Conservation (phyloP, 108 stramenopile genomes). For the Cyclotella kingstonii region DNA sequence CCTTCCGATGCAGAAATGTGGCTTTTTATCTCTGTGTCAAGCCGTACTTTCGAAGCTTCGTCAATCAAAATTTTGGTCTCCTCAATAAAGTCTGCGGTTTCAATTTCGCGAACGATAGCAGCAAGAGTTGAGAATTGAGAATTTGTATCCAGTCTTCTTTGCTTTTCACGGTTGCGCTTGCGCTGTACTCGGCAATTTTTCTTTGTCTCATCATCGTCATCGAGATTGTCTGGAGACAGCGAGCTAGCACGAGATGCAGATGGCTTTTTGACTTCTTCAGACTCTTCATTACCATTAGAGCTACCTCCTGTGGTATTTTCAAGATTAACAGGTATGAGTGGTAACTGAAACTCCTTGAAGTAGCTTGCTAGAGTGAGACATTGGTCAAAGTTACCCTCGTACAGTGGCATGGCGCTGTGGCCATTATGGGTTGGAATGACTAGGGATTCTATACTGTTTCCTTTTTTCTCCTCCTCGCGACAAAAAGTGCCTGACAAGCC, state of each 20-base stretch:
- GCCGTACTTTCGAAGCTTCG: too few relatives aligned
- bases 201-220: conserved; percentile 26
- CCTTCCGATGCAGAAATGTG: too few relatives aligned
- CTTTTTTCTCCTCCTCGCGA: too few relatives aligned
- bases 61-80: conserved; percentile 17
- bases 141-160: conserved; percentile 77
- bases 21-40: too few relatives aligned
- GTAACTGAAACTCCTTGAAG: neutral
- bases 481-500: too few relatives aligned
- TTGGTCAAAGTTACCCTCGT: too few relatives aligned
- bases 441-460: too few relatives aligned
- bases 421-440: too few relatives aligned
- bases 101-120: conserved; percentile 63
- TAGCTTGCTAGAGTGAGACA: too few relatives aligned
- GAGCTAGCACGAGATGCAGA: neutral
- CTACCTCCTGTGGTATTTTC: too few relatives aligned
- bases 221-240: neutral
- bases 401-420: too few relatives aligned
- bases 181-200: conserved; percentile 67
- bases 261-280: neutral
- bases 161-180: conserved; percentile 79
- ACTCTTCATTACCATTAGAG: neutral
- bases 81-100: conserved; percentile 49
- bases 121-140: conserved; percentile 69
- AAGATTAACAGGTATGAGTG: neutral